Conservation (phyloP, 139 green algal species). For the Chloropicon primus region DNA sequence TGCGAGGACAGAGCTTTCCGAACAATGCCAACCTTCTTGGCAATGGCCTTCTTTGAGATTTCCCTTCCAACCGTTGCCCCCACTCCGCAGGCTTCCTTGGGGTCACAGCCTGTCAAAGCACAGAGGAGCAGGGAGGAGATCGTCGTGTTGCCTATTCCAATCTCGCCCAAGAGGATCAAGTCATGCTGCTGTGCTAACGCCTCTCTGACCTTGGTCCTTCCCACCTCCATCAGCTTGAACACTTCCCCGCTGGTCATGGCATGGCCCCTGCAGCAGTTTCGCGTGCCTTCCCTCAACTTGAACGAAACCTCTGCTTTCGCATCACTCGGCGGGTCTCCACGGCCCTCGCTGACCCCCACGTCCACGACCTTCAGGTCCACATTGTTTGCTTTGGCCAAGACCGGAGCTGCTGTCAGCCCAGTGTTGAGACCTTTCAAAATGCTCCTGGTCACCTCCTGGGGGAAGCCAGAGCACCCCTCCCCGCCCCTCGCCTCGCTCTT, state of each 20-base stretch:
- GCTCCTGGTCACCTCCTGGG: background rate
- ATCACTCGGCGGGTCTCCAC: too few species aligned
- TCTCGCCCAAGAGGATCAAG: background rate
- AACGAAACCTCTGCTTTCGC: background rate
- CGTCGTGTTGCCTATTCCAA: background rate
- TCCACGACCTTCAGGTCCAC: background rate
- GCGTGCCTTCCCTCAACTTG: background rate
- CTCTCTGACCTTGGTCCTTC: background rate
- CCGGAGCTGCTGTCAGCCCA: too few species aligned
- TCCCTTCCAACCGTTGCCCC: background rate
- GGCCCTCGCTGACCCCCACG: background rate
- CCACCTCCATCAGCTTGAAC: background rate
- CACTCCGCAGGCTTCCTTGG: background rate
- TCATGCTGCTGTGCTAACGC: background rate
- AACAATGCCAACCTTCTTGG: background rate
- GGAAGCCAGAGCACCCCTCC: background rate
- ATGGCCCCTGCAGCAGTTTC: background rate
- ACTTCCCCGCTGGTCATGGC: background rate
- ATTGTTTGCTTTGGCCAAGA: background rate
- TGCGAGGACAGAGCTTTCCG: background rate
- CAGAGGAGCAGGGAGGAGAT: background rate
- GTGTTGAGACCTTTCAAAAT: background rate
- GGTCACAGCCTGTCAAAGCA: background rate
- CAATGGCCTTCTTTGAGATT: background rate
- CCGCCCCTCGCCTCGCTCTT: background rate